Evolutionary conservation across 768 basidiomycete species (phyloP), one percentile per base, ranked within the genome.

Genomic region (Lentinula edodes): DNA sequence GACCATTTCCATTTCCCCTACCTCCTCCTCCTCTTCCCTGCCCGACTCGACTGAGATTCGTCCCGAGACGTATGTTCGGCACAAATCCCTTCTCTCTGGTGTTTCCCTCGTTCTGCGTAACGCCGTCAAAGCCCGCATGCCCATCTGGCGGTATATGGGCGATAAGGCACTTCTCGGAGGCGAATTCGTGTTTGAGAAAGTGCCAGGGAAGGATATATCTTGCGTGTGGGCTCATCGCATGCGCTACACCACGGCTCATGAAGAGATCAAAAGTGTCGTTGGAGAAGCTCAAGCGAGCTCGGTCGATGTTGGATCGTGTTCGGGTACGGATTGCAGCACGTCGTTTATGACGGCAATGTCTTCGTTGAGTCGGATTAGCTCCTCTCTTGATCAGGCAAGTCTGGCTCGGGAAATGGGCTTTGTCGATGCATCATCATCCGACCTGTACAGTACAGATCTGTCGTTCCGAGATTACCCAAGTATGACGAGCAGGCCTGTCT

Each of bases 81-180:
- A 85, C 61, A 78, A 82, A 3, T 16, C n/a, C 0, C 56, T 77
- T 0, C 63, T 84, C 38, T 71, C 79, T 16, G 83, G 85, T 2
- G 82, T 86, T 20, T 78, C 80, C 10, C 81, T 80, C 76, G 83
- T 87, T 34, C 75, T 85, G 35, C 73, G 72, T 58, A 83, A 82
- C 64, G 81, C 83, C 3, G 67, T 86, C 18, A 78, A 78, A 58
- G 79, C 80, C 13, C 78, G 81, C 32, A 88, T 89, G 84, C 84
- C 87, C 0, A 72, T 85, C 8, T 84, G 82, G 78, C 80, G 81
- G 66, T 74, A 76, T 50, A 80, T 80, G n/a, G 87, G 87, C 0
- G 80, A 87, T 62, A 69, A 80, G 59, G 70, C 80, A 16, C 89
- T 89, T 66, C 73, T 90, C 16, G 89, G 89, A 32, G 89, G 89